Evolutionary conservation across 202 grass and related monocot species (phyloP).

Genomic region (Alloteropsis angusta): DNA sequence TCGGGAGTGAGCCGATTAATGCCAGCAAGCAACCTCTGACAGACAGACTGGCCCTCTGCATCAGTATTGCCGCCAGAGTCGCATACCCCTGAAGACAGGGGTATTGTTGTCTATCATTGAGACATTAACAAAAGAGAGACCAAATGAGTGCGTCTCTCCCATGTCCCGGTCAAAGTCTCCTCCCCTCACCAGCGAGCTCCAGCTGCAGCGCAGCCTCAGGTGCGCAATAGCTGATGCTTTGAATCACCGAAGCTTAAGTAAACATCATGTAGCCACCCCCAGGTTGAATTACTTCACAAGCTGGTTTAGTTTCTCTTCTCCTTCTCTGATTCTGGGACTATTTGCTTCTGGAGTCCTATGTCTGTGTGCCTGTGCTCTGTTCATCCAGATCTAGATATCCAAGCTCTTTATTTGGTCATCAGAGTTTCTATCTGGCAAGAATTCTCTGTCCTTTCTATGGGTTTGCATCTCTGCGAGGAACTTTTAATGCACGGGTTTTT

Average conservation of each 20-base stretch:
- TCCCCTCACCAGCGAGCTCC: not conserved
- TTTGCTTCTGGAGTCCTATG: not conserved
- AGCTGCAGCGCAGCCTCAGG: not conserved
- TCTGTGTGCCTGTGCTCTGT: not conserved
- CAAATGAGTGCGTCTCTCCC: not conserved
- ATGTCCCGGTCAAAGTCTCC: not conserved
- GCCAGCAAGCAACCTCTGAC: too few species aligned
- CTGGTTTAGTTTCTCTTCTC: not conserved
- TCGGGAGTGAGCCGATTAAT: too few species aligned
- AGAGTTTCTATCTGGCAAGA: not conserved
- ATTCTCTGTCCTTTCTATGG: not conserved
- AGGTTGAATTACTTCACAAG: not conserved
- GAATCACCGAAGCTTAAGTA: not conserved
- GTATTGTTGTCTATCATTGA: too few species aligned
- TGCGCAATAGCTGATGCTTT: not conserved
- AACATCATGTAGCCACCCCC: not conserved
- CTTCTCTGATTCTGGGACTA: not conserved
- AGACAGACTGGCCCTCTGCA: too few species aligned
- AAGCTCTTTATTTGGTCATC: not conserved
- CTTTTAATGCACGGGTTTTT: not conserved
- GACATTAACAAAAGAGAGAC: too few species aligned
- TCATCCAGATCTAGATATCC: not conserved
- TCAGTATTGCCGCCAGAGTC: too few species aligned
- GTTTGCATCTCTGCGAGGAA: not conserved
- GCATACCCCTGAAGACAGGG: too few species aligned